phyloP scores from a whole-genome alignment of 495 filamentous ascomycete genomes.

The Corynascus novoguineensis region DNA sequence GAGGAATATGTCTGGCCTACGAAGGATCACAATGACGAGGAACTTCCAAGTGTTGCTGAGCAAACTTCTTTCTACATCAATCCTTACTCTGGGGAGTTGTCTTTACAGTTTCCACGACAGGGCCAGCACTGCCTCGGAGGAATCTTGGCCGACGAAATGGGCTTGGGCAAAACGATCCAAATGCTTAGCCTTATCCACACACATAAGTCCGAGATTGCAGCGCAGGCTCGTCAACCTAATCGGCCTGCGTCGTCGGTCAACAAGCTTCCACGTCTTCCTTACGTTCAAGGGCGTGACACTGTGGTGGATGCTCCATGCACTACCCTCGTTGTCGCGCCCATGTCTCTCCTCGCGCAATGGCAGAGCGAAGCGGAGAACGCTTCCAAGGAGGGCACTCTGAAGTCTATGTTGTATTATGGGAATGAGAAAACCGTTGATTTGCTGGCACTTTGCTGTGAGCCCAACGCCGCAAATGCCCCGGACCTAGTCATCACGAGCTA shows the following conservation, averaged over 20 bases:
- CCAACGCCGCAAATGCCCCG: constrained; percentile 69
- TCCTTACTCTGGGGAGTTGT: constrained; percentile 91
- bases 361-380: constrained; percentile 90
- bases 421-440: constrained; percentile 72
- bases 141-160: constrained; percentile 88
- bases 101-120: constrained; percentile 85
- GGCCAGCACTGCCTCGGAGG: constrained; percentile 93
- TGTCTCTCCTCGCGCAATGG: constrained; percentile 92
- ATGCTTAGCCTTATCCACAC: constrained; percentile 93
- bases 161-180: constrained; percentile 93
- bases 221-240: constrained; percentile 52
- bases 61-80: constrained; percentile 86
- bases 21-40: constrained; percentile 79
- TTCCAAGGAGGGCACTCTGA: constrained; percentile 73
- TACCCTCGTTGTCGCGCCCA: constrained; percentile 90
- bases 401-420: constrained; percentile 86
- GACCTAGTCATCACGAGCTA: constrained; percentile 95
- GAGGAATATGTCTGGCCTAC: constrained; percentile 89
- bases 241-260: constrained; percentile 32
- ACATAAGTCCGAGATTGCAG: constrained; percentile 58
- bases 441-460: constrained; percentile 65
- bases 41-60: constrained; percentile 55
- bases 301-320: constrained; percentile 74
- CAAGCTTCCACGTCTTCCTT: constrained; percentile 53
- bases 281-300: constrained; percentile 35